These are phyloP conservation scores for Hypoxylon sp. DNA, from an alignment of 2,329 filamentous ascomycete species.

Conservation along the genomic window DNA sequence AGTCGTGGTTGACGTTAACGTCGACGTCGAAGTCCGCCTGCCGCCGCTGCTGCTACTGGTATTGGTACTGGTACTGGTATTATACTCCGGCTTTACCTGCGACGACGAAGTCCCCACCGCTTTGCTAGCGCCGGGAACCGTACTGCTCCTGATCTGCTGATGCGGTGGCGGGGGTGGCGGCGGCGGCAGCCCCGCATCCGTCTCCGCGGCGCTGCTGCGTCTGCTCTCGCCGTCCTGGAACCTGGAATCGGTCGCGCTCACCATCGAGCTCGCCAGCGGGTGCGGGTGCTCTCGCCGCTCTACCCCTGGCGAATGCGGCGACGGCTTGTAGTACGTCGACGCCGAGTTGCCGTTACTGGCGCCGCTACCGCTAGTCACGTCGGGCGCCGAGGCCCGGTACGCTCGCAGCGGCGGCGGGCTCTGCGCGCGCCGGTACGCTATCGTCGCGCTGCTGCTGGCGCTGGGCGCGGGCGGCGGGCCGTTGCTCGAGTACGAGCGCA, in stretches of 20 bases:
- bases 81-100: background rate
- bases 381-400: slow-evolving; percentile 35
- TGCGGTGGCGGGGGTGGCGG: background rate
- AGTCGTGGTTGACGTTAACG: background rate
- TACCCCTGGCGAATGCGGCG: background rate
- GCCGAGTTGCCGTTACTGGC: no score
- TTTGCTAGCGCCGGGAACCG: background rate
- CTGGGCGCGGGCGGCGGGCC: slow-evolving; percentile 7
- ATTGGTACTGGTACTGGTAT: no score
- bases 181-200: background rate
- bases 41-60: no score
- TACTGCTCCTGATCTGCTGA: slow-evolving; percentile 2
- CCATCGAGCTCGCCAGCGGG: background rate
- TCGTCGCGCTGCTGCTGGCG: slow-evolving; percentile 6
- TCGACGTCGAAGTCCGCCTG: background rate
- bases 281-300: background rate
- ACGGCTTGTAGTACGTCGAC: slow-evolving; percentile 3
- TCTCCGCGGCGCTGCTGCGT: background rate
- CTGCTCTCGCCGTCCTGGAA: background rate
- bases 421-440: slow-evolving; percentile 13
- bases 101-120: background rate
- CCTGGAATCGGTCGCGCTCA: background rate
- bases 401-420: slow-evolving; percentile 20
- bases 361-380: slow-evolving; percentile 21
- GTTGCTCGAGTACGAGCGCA: background rate